Evolutionary conservation across 805 yeast species (phyloP).

Genomic region (Ogataea ramenticola): DNA sequence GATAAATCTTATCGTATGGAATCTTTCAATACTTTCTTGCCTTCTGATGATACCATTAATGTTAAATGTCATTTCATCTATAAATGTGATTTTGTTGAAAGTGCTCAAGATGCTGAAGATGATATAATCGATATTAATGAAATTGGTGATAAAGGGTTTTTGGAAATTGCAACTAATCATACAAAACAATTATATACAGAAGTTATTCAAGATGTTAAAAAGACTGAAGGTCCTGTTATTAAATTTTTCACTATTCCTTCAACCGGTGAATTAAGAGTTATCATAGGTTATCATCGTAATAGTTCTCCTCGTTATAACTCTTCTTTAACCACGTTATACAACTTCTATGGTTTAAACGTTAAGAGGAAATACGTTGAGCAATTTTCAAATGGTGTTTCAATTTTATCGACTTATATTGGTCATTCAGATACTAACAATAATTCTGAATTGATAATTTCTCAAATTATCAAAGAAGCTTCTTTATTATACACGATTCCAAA

Average conservation of each 20-base stretch:
- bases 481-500: slow-evolving; percentile 86
- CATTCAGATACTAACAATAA: slow-evolving; percentile 54
- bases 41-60: slow-evolving; percentile 34
- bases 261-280: slow-evolving; percentile 75
- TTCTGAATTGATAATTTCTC: slow-evolving; percentile 73
- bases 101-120: slow-evolving; percentile 20
- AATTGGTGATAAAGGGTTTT: slow-evolving; percentile 75
- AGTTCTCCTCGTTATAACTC: slow-evolving; percentile 83
- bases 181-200: slow-evolving; percentile 74
- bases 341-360: slow-evolving; percentile 78
- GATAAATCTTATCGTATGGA: slow-evolving; percentile 55
- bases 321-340: slow-evolving; percentile 78
- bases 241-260: slow-evolving; percentile 77
- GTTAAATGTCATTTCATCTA: slow-evolving; percentile 73
- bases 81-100: slow-evolving; percentile 48
- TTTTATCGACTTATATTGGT: slow-evolving; percentile 79
- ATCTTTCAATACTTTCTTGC: slow-evolving; percentile 63
- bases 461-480: slow-evolving; percentile 90
- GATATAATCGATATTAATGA: slow-evolving; percentile 46
- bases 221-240: slow-evolving; percentile 87
- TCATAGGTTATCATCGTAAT: slow-evolving; percentile 81
- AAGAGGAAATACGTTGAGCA: slow-evolving; percentile 92
- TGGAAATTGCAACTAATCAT: slow-evolving; percentile 67
- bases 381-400: slow-evolving; percentile 80
- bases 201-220: slow-evolving; percentile 59